phyloP scores from a whole-genome alignment of 441 rosid genomes.

The Arabidopsis hybrid region DNA sequence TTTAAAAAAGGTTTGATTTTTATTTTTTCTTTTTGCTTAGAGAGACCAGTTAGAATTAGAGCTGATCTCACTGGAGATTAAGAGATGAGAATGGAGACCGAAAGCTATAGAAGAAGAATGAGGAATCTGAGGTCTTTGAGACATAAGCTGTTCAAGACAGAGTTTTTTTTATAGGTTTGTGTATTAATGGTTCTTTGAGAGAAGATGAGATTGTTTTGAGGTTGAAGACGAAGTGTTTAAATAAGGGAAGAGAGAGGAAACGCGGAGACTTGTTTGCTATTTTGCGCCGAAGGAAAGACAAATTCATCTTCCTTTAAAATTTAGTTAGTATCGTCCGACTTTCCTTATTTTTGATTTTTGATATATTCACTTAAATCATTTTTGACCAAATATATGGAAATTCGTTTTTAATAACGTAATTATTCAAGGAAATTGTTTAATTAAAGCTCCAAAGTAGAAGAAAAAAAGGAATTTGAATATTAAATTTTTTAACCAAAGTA shows the following conservation, averaged over 20 bases:
- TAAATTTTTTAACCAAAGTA: not conserved
- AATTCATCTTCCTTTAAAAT: conserved; percentile 12
- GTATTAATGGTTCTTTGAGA: not conserved
- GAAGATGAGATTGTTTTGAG: conserved; percentile 26
- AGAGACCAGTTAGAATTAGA: conserved; percentile 53
- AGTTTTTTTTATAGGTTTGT: conserved; percentile 19
- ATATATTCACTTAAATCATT: conserved; percentile 13
- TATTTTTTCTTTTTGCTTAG: not conserved
- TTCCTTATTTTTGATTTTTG: not conserved
- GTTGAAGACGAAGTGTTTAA: conserved; percentile 38
- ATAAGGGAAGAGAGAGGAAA: conserved; percentile 25
- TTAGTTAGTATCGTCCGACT: conserved; percentile 9
- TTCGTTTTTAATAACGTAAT: not conserved
- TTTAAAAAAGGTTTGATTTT: conserved; percentile 8
- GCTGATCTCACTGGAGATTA: conserved; percentile 61
- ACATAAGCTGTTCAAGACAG: conserved; percentile 53
- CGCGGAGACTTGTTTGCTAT: conserved; percentile 44
- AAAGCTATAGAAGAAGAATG: conserved; percentile 70
- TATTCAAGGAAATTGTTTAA: conserved; percentile 6
- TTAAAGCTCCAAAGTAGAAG: not conserved
- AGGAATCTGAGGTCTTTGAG: conserved; percentile 70
- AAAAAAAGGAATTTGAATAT: not conserved
- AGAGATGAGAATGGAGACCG: conserved; percentile 65
- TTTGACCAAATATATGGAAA: conserved; percentile 16
- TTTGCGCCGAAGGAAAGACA: conserved; percentile 13